Conservation (phyloP, 331 rosid species). For the Arachis monticola region DNA sequence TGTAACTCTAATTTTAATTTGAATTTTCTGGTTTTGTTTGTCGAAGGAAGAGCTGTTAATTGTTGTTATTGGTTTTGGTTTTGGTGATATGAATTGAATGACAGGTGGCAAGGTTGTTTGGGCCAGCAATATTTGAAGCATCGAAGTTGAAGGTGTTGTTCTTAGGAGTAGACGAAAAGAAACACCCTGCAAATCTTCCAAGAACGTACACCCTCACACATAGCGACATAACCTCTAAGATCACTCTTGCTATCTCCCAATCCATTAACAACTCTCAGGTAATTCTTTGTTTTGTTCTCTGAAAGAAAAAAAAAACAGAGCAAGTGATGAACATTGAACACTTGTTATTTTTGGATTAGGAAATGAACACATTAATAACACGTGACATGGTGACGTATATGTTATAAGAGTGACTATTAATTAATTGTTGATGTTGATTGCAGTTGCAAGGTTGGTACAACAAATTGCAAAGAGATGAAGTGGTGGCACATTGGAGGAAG, state of each 20-base stretch:
- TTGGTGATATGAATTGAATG: background rate
- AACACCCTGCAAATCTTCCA: constrained; percentile 73
- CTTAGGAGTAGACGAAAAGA: constrained; percentile 65
- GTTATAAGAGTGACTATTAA: background rate
- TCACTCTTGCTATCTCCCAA: constrained; percentile 74
- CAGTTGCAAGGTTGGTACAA: constrained; percentile 98
- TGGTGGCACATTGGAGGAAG: constrained; percentile 92
- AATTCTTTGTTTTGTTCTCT: background rate
- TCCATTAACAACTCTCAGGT: constrained; percentile 61
- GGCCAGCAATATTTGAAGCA: constrained; percentile 77
- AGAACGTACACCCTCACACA: constrained; percentile 82
- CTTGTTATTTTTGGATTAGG: background rate
- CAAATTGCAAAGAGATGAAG: constrained; percentile 91
- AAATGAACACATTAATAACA: background rate
- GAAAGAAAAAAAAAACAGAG: constrained; percentile 2
- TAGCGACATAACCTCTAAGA: constrained; percentile 67
- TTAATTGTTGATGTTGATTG: constrained; percentile 22
- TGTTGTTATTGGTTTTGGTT: too few relatives aligned
- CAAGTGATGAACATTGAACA: background rate
- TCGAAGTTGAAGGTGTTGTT: constrained; percentile 76
- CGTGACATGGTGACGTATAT: background rate
- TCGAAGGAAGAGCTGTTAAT: background rate
- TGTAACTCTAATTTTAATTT: background rate
- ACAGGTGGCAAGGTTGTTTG: constrained; percentile 76
- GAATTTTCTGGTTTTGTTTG: background rate